Evolutionary conservation across 2,329 filamentous ascomycete species (phyloP).

Genomic region (Biscogniauxia marginata): DNA sequence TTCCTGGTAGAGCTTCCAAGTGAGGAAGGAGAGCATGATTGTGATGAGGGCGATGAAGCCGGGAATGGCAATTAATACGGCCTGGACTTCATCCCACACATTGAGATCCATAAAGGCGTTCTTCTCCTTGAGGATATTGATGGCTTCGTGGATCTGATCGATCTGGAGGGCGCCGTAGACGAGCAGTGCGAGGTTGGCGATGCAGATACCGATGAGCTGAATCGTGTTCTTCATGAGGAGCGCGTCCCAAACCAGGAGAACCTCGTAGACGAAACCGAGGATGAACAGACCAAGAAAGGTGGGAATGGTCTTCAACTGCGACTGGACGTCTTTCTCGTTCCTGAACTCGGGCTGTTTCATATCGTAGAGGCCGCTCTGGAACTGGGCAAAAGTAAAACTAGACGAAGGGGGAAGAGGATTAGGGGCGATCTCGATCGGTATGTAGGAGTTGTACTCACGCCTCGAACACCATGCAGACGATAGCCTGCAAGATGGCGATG

Average conservation of each 20-base stretch:
- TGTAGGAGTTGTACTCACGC: conserved; percentile 58
- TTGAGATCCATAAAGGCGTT: conserved; percentile 44
- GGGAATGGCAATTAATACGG: conserved; percentile 82
- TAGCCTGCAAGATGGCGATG: conserved; percentile 71
- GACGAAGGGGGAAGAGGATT: conserved; percentile 10
- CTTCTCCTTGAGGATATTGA: conserved; percentile 49
- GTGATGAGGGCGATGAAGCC: conserved; percentile 77
- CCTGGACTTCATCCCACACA: conserved; percentile 69
- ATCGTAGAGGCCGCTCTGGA: conserved; percentile 61
- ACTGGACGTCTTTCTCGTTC: conserved; percentile 41
- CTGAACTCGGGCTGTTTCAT: conserved; percentile 36
- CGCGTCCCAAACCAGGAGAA: conserved; percentile 89
- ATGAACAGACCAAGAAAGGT: conserved; percentile 96
- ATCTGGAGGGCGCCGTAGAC: conserved; percentile 93
- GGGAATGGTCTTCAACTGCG: conserved; percentile 72
- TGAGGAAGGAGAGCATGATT: conserved; percentile 68
- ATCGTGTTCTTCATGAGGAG: conserved; percentile 96
- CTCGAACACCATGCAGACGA: conserved; percentile 80
- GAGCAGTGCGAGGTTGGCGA: conserved; percentile 88
- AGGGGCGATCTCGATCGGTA: background rate
- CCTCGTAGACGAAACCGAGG: conserved; percentile 91
- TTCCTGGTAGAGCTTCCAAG: conserved; percentile 97
- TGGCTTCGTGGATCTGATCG: conserved; percentile 80
- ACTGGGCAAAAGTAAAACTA: conserved; percentile 87
- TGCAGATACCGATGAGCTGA: conserved; percentile 91